Conservation (phyloP, 2,329 filamentous ascomycete species). For the Harringtonia aguacate region DNA sequence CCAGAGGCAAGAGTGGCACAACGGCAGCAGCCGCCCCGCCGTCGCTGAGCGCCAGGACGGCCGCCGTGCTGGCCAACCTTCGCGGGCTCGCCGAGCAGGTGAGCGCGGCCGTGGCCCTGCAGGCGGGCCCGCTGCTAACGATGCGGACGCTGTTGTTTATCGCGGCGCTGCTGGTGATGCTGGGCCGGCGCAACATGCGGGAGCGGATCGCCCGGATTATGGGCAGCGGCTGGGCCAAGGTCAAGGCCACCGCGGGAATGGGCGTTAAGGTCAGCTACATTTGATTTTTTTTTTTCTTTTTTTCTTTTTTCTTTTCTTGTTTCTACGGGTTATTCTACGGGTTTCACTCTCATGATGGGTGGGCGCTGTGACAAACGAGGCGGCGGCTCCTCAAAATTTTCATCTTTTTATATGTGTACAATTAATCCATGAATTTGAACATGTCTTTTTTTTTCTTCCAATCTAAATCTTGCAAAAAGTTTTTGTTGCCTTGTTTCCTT, state of each 20-base stretch:
- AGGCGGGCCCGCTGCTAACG: conserved; percentile 45
- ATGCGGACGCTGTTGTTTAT: conserved; percentile 66
- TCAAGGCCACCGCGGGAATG: conserved; percentile 82
- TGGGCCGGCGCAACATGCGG: conserved; percentile 65
- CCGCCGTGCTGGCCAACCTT: conserved; percentile 41
- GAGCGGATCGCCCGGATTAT: conserved; percentile 62
- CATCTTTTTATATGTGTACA: neutral
- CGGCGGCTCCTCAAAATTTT: neutral
- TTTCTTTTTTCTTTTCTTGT: too few relatives aligned
- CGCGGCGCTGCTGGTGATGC: conserved; percentile 62
- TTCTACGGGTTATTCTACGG: too few relatives aligned
- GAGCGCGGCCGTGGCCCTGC: conserved; percentile 35
- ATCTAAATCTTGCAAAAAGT: neutral
- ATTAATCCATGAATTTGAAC: neutral
- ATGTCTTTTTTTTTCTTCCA: neutral
- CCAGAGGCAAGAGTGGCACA: conserved; percentile 19
- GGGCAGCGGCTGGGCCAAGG: conserved; percentile 65
- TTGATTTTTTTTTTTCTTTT: conserved; percentile 27
- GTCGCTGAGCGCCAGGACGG: conserved; percentile 36
- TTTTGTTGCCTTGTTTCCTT: neutral
- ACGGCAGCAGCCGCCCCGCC: conserved; percentile 20
- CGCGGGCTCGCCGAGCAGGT: conserved; percentile 40
- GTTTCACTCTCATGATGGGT: too few relatives aligned
- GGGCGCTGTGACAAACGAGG: too few relatives aligned
- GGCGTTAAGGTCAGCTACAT: conserved; percentile 97